Evolutionary conservation across 805 yeast species (phyloP).

Genomic region (Metschnikowia bowlesiae): DNA sequence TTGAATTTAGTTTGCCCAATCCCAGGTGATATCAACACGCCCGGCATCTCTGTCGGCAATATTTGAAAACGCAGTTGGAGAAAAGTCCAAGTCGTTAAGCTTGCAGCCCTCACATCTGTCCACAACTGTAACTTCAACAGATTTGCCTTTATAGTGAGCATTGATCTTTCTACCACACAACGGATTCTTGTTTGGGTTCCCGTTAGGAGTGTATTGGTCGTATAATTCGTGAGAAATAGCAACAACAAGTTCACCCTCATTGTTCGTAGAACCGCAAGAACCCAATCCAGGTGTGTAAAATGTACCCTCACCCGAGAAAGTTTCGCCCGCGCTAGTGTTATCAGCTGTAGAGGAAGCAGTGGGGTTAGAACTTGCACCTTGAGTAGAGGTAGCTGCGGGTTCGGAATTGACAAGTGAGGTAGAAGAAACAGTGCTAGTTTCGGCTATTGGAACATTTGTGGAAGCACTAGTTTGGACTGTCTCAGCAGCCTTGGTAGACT

Average conservation of each 20-base stretch:
- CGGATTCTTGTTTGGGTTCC: constrained; percentile 42
- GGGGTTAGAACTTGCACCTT: not conserved
- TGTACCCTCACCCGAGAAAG: constrained; percentile 44
- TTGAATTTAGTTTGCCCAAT: constrained; percentile 17
- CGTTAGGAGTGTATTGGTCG: constrained; percentile 27
- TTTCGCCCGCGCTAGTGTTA: constrained; percentile 12
- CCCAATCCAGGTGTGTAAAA: constrained; percentile 46
- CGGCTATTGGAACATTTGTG: too few relatives aligned
- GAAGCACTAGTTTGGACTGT: too few relatives aligned
- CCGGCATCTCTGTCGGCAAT: constrained; percentile 52
- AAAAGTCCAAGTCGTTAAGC: constrained; percentile 49
- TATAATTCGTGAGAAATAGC: constrained; percentile 47
- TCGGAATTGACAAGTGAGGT: not conserved
- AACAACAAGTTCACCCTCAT: constrained; percentile 47
- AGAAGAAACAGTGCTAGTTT: not conserved
- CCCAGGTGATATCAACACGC: constrained; percentile 52
- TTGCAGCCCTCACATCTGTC: constrained; percentile 57
- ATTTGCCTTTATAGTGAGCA: constrained; percentile 44
- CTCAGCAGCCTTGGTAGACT: not conserved
- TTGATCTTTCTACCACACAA: constrained; percentile 51
- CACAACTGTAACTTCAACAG: constrained; percentile 53
- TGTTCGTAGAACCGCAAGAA: constrained; percentile 50
- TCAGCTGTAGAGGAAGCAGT: constrained; percentile 1
- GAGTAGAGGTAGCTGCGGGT: not conserved
- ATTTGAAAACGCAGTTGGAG: constrained; percentile 54